Evolutionary conservation across 1,284 basidiomycete species (phyloP).

Genomic region (Pisolithus thermaeus): DNA sequence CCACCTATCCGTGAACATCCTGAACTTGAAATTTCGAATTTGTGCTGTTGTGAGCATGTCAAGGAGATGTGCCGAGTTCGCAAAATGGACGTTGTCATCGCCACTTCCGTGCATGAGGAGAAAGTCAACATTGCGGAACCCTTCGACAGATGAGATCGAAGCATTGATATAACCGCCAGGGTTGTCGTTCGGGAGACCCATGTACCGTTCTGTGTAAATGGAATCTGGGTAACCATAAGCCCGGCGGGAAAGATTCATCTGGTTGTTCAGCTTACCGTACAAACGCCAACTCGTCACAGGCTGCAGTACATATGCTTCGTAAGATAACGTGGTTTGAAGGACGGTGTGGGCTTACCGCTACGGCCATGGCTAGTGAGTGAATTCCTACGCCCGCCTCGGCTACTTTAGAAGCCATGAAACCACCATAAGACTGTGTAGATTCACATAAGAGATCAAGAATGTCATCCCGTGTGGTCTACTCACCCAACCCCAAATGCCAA

Average conservation of each 20-base stretch:
- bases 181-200: conserved; percentile 80
- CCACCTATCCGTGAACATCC: conserved; percentile 95
- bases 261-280: conserved; percentile 56
- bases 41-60: conserved; percentile 84
- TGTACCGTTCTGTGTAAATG: conserved; percentile 95
- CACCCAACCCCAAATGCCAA: conserved; percentile 96
- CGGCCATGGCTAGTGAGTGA: conserved; percentile 84
- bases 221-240: conserved; percentile 47
- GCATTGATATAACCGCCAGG: conserved; percentile 78
- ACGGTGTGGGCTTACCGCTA: conserved; percentile 52
- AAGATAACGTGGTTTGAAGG: neutral
- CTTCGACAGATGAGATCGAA: conserved; percentile 80
- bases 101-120: conserved; percentile 89
- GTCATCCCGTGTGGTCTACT: conserved; percentile 22
- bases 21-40: conserved; percentile 79
- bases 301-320: conserved; percentile 27
- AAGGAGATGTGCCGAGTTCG: conserved; percentile 84
- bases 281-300: conserved; percentile 83
- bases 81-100: conserved; percentile 93
- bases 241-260: neutral
- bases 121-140: conserved; percentile 76
- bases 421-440: conserved; percentile 74
- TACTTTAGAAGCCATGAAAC: conserved; percentile 89
- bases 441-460: conserved; percentile 4
- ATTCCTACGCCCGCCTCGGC: conserved; percentile 83